A percentile compares a stretch with the other conserved stretches of the same genome.
Conservation (phyloP, 1,139 yeast genomes). For the Wickerhamiella infanticola region DNA sequence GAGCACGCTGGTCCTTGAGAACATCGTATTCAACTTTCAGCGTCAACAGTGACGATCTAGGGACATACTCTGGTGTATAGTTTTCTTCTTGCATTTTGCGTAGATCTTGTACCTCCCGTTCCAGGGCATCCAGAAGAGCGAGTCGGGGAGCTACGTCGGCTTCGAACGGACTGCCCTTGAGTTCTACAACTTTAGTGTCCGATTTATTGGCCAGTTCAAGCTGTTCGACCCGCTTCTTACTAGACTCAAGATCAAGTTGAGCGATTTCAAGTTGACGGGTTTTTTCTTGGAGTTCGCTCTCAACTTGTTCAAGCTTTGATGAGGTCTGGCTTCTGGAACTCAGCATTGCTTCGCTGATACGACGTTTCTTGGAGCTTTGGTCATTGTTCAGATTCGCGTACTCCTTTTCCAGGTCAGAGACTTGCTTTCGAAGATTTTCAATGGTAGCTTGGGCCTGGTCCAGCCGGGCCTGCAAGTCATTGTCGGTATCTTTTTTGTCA, state of each 20-base stretch:
- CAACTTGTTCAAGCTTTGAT: not conserved
- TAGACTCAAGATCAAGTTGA: not conserved
- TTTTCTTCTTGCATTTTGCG: not conserved
- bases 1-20: not conserved
- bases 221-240: not conserved
- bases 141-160: not conserved
- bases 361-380: not conserved
- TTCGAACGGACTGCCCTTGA: conserved; percentile 1
- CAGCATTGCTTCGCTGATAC: not conserved
- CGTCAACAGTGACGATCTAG: not conserved
- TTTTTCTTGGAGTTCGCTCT: not conserved
- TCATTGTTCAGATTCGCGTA: not conserved
- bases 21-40: not conserved
- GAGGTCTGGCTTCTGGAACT: not conserved
- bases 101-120: not conserved
- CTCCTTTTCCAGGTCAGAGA: not conserved
- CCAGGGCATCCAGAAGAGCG: not conserved
- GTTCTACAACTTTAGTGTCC: not conserved
- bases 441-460: not conserved
- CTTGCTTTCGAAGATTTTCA: no score
- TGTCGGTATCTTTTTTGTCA: not conserved
- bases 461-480: not conserved
- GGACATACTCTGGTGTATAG: not conserved
- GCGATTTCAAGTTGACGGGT: not conserved
- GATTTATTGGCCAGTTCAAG: not conserved